Conservation (phyloP, 768 basidiomycete species). For the Kwoniella europaea region DNA sequence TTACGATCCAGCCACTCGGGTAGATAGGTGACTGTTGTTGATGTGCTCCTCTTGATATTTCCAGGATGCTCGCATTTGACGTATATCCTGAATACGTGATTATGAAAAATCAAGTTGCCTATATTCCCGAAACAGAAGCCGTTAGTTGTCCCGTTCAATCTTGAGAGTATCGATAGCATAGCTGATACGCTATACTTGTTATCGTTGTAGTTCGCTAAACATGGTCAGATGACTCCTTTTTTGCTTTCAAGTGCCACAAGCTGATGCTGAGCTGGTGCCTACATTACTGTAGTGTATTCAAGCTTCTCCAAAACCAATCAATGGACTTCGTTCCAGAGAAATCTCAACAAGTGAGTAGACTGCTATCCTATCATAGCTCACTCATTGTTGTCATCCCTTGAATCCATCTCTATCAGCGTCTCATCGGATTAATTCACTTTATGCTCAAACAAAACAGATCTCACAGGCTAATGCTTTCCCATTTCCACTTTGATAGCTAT, state of each 20-base stretch:
- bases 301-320: neutral
- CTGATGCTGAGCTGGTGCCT: too few relatives aligned
- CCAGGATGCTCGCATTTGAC: neutral
- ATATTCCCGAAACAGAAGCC: constrained; percentile 7
- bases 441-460: neutral
- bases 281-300: neutral
- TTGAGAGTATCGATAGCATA: too few relatives aligned
- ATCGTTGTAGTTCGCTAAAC: too few relatives aligned
- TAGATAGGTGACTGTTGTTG: neutral
- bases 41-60: neutral
- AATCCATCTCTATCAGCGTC: too few relatives aligned
- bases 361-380: too few relatives aligned
- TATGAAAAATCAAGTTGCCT: constrained; percentile 2
- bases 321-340: constrained; percentile 2
- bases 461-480: too few relatives aligned
- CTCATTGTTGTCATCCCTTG: too few relatives aligned
- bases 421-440: neutral
- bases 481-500: neutral
- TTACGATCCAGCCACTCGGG: too few relatives aligned
- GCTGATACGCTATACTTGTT: too few relatives aligned
- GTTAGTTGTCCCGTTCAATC: too few relatives aligned
- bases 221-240: too few relatives aligned
- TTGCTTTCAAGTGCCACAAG: too few relatives aligned
- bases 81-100: constrained; percentile 2
- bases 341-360: constrained; percentile 8